A percentile compares a stretch with the other conserved stretches of the same genome.
phyloP scores from a whole-genome alignment of 2,329 filamentous ascomycete species.

The Venturia asperata region DNA sequence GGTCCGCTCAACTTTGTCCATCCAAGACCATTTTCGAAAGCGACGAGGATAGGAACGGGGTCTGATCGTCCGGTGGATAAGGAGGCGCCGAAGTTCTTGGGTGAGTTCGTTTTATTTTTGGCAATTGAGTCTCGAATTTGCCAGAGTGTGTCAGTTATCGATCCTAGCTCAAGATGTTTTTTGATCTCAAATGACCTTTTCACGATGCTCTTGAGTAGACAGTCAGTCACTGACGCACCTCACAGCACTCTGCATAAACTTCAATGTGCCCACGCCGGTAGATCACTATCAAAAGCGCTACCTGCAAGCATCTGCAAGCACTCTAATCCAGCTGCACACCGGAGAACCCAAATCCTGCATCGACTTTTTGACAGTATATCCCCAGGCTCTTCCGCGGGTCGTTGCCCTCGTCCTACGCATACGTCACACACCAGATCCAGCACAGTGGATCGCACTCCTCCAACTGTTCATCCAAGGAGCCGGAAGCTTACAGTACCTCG shows the following conservation, averaged over 20 bases:
- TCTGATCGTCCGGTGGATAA: background rate
- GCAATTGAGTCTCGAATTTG: background rate
- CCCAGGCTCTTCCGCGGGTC: background rate
- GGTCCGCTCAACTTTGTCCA: background rate
- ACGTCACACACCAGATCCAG: background rate
- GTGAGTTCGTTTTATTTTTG: background rate
- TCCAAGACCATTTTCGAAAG: background rate
- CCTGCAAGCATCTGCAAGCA: background rate
- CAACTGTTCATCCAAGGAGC: background rate
- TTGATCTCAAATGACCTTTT: background rate
- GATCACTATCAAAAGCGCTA: background rate
- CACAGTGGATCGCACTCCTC: background rate
- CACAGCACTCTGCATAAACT: slow-evolving; percentile 8
- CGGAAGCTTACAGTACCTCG: background rate
- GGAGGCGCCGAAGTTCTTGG: background rate
- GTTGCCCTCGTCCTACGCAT: background rate
- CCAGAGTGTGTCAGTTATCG: too few relatives aligned
- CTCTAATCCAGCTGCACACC: background rate
- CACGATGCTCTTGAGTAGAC: background rate
- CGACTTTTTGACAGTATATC: background rate
- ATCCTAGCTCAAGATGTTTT: too few relatives aligned
- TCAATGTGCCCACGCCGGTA: background rate
- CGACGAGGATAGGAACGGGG: background rate
- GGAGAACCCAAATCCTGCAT: background rate
- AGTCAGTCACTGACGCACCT: background rate